Evolutionary conservation across 2,329 filamentous ascomycete genomes (phyloP).

Genomic region (Pestalotiopsis fici): DNA sequence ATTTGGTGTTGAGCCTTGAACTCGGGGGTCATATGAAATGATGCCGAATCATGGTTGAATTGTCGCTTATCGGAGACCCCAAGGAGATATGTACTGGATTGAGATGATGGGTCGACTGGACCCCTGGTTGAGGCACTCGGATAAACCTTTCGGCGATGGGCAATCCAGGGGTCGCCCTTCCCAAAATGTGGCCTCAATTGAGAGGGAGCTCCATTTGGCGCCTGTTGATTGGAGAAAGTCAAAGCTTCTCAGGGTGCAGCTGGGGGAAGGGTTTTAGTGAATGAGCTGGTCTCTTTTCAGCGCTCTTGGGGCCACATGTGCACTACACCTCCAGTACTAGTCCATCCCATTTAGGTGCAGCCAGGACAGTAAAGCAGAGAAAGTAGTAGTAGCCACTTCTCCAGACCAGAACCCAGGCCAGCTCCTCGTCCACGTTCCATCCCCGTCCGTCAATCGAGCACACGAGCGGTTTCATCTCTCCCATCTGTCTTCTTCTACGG

Average conservation of each 20-base stretch:
- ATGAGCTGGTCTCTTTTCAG: neutral
- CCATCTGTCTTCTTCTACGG: conserved; percentile 16
- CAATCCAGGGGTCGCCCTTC: conserved; percentile 24
- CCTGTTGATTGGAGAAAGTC: neutral
- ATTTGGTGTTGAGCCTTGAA: no score
- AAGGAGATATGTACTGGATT: neutral
- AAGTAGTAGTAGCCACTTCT: neutral
- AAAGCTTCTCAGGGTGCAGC: neutral
- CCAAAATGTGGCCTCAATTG: conserved; percentile 48
- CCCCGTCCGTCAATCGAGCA: neutral
- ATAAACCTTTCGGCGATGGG: conserved; percentile 3
- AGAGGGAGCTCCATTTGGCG: conserved; percentile 15
- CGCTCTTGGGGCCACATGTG: neutral
- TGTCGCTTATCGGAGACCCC: no score
- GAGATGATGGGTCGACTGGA: no score
- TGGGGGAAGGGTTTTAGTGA: neutral
- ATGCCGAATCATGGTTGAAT: no score
- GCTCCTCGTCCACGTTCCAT: neutral
- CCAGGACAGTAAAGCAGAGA: neutral
- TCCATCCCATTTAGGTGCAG: neutral
- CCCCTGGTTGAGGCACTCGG: neutral
- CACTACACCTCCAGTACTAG: neutral
- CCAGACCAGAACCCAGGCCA: neutral
- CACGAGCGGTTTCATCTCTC: conserved; percentile 12
- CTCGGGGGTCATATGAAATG: no score